Evolutionary conservation across 1,284 basidiomycete species (phyloP).

Genomic region (Ganoderma resinaceum): DNA sequence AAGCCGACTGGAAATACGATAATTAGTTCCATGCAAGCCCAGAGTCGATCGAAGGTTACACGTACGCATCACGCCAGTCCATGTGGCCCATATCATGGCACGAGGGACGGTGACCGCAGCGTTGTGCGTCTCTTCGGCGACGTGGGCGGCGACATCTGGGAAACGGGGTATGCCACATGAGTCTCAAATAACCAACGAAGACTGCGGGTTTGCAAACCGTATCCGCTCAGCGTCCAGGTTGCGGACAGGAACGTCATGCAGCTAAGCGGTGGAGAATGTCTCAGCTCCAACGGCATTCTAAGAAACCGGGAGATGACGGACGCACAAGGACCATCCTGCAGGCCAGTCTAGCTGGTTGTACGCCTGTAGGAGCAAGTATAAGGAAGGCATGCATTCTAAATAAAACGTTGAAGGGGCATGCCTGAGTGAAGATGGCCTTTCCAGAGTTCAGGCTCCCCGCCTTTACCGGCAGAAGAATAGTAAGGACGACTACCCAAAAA

Average conservation of each 20-base stretch:
- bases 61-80: constrained; percentile 51
- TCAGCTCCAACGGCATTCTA: not conserved
- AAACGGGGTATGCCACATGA: constrained; percentile 57
- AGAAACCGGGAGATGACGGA: not conserved
- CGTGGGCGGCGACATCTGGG: constrained; percentile 75
- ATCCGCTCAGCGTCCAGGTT: constrained; percentile 5
- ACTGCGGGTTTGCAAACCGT: constrained; percentile 61
- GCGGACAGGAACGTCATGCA: constrained; percentile 9
- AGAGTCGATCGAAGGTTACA: not conserved
- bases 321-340: constrained; percentile 10
- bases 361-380: not conserved
- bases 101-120: constrained; percentile 76
- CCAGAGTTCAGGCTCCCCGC: constrained; percentile 11
- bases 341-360: constrained; percentile 9
- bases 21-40: not conserved
- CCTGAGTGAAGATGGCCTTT: constrained; percentile 5
- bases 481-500: constrained; percentile 12
- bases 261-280: not conserved
- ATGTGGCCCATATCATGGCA: constrained; percentile 73
- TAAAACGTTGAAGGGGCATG: not conserved
- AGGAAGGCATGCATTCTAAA: not conserved
- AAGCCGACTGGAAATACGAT: constrained; percentile 53
- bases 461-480: constrained; percentile 19
- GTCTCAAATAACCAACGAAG: constrained; percentile 67
- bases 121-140: constrained; percentile 74